Evolutionary conservation across 495 filamentous ascomycete genomes (phyloP).

Genomic region (Daldinia bambusicola): DNA sequence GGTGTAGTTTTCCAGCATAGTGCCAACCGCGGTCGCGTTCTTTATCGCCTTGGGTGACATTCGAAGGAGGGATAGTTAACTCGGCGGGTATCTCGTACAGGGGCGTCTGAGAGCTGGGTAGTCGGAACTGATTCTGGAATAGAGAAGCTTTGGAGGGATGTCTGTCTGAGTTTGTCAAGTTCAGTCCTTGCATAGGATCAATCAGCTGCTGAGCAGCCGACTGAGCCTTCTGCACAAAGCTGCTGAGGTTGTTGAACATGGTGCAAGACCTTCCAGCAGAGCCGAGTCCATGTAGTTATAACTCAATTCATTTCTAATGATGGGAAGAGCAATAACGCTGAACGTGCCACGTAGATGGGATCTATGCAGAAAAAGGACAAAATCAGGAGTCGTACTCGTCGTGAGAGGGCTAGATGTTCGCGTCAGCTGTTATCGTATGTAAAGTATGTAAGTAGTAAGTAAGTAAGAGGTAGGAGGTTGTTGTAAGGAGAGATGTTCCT

Average conservation of each 20-base stretch:
- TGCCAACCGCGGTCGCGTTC: constrained; percentile 76
- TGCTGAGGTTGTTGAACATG: constrained; percentile 81
- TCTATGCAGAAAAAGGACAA: background rate
- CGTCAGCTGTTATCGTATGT: constrained; percentile 24
- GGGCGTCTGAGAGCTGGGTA: constrained; percentile 89
- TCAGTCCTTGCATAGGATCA: constrained; percentile 78
- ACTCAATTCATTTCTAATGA: constrained; percentile 47
- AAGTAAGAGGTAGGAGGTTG: background rate
- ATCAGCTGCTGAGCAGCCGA: constrained; percentile 79
- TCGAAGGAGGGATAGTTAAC: constrained; percentile 79
- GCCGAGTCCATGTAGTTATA: constrained; percentile 43
- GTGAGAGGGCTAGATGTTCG: constrained; percentile 6
- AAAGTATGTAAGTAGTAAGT: background rate
- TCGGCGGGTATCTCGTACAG: constrained; percentile 96
- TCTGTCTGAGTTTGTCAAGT: constrained; percentile 72
- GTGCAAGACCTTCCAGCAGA: constrained; percentile 43
- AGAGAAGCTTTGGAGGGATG: constrained; percentile 90
- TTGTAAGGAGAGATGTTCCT: constrained; percentile 15
- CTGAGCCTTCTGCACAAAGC: constrained; percentile 90
- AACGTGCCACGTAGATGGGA: constrained; percentile 2
- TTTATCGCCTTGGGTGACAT: constrained; percentile 68
- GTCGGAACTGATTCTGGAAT: constrained; percentile 95
- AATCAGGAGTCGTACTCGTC: background rate
- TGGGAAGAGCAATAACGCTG: constrained; percentile 9
- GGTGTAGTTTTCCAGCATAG: constrained; percentile 91